Conservation (phyloP, 768 basidiomycete species). For the Naganishia kalamii region DNA sequence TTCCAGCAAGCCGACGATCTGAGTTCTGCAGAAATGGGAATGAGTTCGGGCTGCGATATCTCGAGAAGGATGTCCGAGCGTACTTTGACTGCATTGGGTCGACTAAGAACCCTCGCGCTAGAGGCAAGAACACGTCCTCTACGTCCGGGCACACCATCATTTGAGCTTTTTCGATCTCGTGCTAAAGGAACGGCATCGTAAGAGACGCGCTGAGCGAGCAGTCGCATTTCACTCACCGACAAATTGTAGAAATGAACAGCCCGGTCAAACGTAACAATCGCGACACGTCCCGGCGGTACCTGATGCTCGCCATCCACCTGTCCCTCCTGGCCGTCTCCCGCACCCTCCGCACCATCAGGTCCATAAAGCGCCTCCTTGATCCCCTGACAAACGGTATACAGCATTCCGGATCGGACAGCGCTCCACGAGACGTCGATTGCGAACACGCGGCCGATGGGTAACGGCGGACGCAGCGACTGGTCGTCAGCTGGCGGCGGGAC, state of each 20-base stretch:
- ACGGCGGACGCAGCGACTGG: conserved; percentile 31
- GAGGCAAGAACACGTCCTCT: conserved; percentile 84
- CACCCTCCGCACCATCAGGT: conserved; percentile 39
- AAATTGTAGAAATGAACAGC: conserved; percentile 83
- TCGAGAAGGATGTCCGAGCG: conserved; percentile 33
- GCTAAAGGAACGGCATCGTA: conserved; percentile 15
- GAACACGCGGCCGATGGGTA: conserved; percentile 72
- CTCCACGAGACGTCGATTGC: conserved; percentile 74
- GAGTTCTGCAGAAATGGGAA: conserved; percentile 48
- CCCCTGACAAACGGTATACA: conserved; percentile 60
- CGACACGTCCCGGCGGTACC: conserved; percentile 49
- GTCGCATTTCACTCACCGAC: conserved; percentile 50
- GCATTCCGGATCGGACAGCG: conserved; percentile 63
- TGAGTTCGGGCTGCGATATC: not conserved
- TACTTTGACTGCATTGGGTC: conserved; percentile 67
- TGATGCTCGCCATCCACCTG: conserved; percentile 32
- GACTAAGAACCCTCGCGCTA: conserved; percentile 67
- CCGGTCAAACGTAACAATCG: conserved; percentile 74
- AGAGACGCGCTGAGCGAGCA: not conserved
- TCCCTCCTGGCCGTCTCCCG: conserved; percentile 45
- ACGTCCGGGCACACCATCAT: conserved; percentile 82
- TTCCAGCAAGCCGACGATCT: conserved; percentile 63
- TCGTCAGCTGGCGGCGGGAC: conserved; percentile 28
- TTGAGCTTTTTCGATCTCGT: conserved; percentile 52
- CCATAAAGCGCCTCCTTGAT: conserved; percentile 65